phyloP scores from a whole-genome alignment of 2,329 filamentous ascomycete species.

The Fusarium ramigenum region DNA sequence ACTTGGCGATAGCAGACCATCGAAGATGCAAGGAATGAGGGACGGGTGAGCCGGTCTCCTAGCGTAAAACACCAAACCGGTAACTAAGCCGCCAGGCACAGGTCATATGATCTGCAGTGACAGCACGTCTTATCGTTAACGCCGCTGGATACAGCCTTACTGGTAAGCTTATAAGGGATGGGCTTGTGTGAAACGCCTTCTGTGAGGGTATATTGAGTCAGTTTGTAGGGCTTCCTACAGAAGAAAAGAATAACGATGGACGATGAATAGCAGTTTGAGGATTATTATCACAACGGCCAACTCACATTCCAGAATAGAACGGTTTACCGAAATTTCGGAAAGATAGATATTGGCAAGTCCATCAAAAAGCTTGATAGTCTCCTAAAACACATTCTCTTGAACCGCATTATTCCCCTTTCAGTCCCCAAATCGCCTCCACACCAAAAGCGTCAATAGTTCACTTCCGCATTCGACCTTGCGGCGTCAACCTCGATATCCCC shows the following conservation, averaged over 20 bases:
- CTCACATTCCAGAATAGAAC: background rate
- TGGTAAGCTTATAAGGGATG: background rate
- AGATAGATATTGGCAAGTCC: background rate
- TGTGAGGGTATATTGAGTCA: background rate
- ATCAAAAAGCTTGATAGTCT: background rate
- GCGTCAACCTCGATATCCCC: slow-evolving; percentile 14
- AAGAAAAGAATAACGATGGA: background rate
- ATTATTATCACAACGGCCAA: background rate
- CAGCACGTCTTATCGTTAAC: background rate
- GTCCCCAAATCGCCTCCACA: background rate
- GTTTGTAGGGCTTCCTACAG: too few species aligned
- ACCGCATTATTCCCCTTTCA: background rate
- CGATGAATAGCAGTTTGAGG: background rate
- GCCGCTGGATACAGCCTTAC: background rate
- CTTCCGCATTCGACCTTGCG: slow-evolving; percentile 19
- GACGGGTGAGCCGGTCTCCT: background rate
- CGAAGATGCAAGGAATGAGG: background rate
- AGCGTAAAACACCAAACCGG: background rate
- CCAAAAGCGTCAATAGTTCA: background rate
- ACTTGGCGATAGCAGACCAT: background rate
- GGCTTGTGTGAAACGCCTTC: background rate
- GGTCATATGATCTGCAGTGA: background rate
- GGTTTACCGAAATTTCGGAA: background rate
- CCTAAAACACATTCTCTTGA: background rate
- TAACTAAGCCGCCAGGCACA: background rate